Conservation (phyloP, 2,329 filamentous ascomycete genomes). For the Xylariaceae sp. region DNA sequence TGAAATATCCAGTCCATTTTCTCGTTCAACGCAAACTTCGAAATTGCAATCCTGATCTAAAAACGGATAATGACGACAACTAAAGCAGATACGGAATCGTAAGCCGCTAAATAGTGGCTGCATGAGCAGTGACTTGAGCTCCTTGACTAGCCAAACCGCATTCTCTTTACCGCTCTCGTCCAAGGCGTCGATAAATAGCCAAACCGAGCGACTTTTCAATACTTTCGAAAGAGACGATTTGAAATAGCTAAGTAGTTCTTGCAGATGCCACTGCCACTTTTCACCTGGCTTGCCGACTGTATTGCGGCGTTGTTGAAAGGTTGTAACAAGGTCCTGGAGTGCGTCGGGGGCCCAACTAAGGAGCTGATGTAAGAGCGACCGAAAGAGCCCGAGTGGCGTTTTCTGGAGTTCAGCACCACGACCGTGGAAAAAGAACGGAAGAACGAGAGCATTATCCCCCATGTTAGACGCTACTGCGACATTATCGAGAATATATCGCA, state of each 20-base stretch:
- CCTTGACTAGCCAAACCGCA: neutral
- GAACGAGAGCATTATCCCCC: neutral
- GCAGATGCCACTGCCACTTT: neutral
- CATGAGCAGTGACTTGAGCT: neutral
- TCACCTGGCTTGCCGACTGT: neutral
- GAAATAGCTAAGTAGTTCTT: neutral
- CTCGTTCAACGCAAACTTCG: neutral
- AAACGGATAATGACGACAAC: conserved; percentile 2
- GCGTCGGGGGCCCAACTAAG: neutral
- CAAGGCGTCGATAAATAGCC: conserved; percentile 6
- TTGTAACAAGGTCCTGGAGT: neutral
- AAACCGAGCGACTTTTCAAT: neutral
- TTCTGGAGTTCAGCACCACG: conserved; percentile 1
- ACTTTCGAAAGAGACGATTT: neutral
- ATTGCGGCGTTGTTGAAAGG: neutral
- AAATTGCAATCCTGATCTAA: neutral
- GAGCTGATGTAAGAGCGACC: conserved; percentile 1
- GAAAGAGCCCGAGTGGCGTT: neutral
- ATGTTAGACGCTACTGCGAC: neutral
- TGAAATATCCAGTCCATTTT: neutral
- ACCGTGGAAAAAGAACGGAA: conserved; percentile 8
- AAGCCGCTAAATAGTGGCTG: neutral
- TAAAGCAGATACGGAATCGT: conserved; percentile 6
- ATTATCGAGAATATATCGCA: neutral
- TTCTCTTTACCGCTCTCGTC: neutral